A percentile compares a stretch with the other conserved stretches of the same genome.
Evolutionary conservation across 257 asterid species (phyloP).

Genomic region (Gentiana straminea): DNA sequence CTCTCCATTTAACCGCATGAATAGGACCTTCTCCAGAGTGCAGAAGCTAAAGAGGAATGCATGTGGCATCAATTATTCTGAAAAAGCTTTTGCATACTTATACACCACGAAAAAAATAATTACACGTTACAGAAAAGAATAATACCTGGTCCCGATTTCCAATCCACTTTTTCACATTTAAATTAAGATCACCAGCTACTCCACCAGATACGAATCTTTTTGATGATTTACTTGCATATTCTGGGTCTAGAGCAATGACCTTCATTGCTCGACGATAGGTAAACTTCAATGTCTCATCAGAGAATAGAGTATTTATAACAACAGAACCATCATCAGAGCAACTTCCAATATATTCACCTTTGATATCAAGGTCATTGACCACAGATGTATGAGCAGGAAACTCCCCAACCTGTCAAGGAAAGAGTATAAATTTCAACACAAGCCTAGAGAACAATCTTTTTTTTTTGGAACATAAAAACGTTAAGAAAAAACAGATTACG

Average conservation of each 20-base stretch:
- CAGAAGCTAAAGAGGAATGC: constrained; percentile 49
- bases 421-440: background rate
- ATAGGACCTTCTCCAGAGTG: constrained; percentile 99
- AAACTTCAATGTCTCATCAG: constrained; percentile 81
- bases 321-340: constrained; percentile 99
- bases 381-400: constrained; percentile 80
- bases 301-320: constrained; percentile 76
- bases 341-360: constrained; percentile 98
- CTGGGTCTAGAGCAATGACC: constrained; percentile 93
- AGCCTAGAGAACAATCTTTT: constrained; percentile 1
- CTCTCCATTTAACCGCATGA: constrained; percentile 93
- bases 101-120: constrained; percentile 12
- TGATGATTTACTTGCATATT: constrained; percentile 75
- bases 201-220: constrained; percentile 97
- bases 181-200: constrained; percentile 85
- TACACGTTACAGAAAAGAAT: constrained; percentile 15
- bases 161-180: constrained; percentile 83
- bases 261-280: constrained; percentile 97
- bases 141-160: constrained; percentile 94
- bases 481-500: too few relatives aligned
- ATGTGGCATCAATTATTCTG: constrained; percentile 11
- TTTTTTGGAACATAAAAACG: too few relatives aligned
- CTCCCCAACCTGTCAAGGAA: constrained; percentile 65
- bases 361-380: constrained; percentile 86
- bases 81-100: constrained; percentile 12